A percentile compares a stretch with the other conserved stretches of the same genome.
Evolutionary conservation across 805 yeast species (phyloP).

Genomic region (Wilhelminamyces savonicus): DNA sequence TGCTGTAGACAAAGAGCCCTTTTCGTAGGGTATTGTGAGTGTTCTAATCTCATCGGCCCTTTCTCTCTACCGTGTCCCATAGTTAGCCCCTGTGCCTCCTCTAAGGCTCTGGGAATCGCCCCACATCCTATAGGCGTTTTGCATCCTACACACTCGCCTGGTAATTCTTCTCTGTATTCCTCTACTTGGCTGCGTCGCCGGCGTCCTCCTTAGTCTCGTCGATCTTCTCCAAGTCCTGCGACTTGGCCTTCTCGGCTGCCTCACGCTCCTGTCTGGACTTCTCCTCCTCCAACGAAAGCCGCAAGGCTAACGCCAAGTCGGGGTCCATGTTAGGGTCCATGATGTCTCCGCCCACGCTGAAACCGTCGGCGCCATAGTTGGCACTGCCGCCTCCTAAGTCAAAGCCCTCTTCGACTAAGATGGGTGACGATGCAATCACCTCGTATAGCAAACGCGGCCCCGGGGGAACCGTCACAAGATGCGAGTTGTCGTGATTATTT

Average conservation of each 20-base stretch:
- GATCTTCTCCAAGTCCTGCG: constrained; percentile 22
- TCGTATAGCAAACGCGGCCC: constrained; percentile 83
- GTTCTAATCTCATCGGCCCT: too few species aligned
- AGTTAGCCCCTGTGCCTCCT: too few species aligned
- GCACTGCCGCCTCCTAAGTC: constrained; percentile 35
- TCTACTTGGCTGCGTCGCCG: constrained; percentile 15
- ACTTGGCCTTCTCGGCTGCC: constrained; percentile 28
- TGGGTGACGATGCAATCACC: constrained; percentile 68
- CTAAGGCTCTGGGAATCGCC: too few species aligned
- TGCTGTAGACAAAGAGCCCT: too few species aligned
- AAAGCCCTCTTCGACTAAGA: constrained; percentile 61
- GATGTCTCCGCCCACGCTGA: constrained; percentile 33
- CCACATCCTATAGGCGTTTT: too few species aligned
- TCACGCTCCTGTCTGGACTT: constrained; percentile 84
- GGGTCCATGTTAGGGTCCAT: constrained; percentile 91
- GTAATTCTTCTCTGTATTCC: too few species aligned
- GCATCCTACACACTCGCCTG: too few species aligned
- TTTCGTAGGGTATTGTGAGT: too few species aligned
- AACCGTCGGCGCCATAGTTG: constrained; percentile 37
- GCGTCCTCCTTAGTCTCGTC: constrained; percentile 18
- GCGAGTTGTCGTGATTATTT: constrained; percentile 72
- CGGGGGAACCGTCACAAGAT: constrained; percentile 80
- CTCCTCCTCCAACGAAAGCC: constrained; percentile 93
- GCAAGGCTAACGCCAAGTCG: constrained; percentile 90
- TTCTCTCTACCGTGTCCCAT: too few species aligned